Evolutionary conservation across 805 yeast genomes (phyloP).

Genomic region (Kazachstania psychrophila): DNA sequence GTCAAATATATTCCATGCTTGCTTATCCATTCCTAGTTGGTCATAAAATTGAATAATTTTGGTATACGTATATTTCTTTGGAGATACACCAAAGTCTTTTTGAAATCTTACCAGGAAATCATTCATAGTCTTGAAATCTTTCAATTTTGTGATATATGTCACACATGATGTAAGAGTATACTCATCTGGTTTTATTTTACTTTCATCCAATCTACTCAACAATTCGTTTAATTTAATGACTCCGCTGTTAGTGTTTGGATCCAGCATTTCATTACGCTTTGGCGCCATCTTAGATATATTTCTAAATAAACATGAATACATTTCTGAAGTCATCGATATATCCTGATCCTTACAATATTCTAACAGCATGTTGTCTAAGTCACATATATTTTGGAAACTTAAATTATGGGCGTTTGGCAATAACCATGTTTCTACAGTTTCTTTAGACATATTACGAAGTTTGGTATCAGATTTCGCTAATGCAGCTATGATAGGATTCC

Average conservation of each 20-base stretch:
- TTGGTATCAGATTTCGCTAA: constrained; percentile 10
- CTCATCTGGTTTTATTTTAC: constrained; percentile 11
- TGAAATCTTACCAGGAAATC: constrained; percentile 20
- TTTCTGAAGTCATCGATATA: constrained; percentile 8
- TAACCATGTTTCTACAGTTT: constrained; percentile 8
- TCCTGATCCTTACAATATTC: constrained; percentile 10
- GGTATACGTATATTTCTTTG: constrained; percentile 25
- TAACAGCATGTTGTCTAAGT: constrained; percentile 22
- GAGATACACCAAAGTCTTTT: constrained; percentile 17
- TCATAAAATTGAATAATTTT: constrained; percentile 24
- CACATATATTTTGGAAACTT: constrained; percentile 19
- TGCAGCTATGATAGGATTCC: constrained; percentile 21
- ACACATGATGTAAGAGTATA: constrained; percentile 21
- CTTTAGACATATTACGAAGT: constrained; percentile 9
- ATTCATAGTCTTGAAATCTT: constrained; percentile 17
- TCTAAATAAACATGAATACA: constrained; percentile 22
- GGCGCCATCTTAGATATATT: constrained; percentile 14
- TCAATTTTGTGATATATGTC: constrained; percentile 16
- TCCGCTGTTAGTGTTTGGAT: constrained; percentile 6
- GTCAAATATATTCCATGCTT: constrained; percentile 69
- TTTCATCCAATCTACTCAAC: constrained; percentile 14
- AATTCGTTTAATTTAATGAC: constrained; percentile 16
- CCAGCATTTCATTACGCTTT: too few relatives aligned
- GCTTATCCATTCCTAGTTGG: constrained; percentile 17
- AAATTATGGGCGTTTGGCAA: constrained; percentile 9